phyloP scores from a whole-genome alignment of 2,329 filamentous ascomycete species.

The Alternaria atra region DNA sequence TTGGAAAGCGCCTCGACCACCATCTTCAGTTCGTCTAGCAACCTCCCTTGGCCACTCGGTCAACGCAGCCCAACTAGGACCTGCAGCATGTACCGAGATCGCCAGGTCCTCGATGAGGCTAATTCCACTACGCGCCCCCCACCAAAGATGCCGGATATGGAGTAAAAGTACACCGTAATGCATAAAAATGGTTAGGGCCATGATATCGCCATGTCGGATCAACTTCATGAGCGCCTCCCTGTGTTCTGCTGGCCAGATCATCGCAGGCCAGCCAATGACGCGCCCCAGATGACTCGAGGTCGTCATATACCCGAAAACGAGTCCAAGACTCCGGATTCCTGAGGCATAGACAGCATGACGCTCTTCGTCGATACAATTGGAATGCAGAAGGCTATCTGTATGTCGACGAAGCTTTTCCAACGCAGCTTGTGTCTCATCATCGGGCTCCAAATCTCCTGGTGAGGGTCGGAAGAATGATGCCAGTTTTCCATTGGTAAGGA shows the following conservation, averaged over 20 bases:
- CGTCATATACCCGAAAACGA: background rate
- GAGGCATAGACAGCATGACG: slow-evolving; percentile 1
- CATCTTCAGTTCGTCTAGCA: background rate
- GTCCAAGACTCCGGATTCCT: background rate
- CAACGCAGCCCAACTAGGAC: slow-evolving; percentile 5
- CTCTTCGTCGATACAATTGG: background rate
- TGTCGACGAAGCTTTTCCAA: background rate
- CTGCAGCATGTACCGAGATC: slow-evolving; percentile 3
- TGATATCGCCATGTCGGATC: slow-evolving; percentile 14
- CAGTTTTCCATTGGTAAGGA: background rate
- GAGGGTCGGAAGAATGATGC: background rate
- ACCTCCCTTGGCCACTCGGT: background rate
- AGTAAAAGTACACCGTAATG: slow-evolving; percentile 21
- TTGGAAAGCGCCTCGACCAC: background rate
- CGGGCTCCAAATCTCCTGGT: background rate
- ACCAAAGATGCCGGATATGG: slow-evolving; percentile 14
- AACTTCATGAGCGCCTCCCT: slow-evolving; percentile 8
- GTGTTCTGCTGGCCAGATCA: slow-evolving; percentile 3
- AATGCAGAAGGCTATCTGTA: background rate
- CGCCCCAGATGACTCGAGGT: background rate
- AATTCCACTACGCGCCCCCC: slow-evolving; percentile 10
- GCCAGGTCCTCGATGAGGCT: slow-evolving; percentile 12
- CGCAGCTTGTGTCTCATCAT: background rate
- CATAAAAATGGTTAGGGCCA: slow-evolving; percentile 17
- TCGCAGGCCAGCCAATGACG: slow-evolving; percentile 17